Conservation (phyloP, 345 rosid species). For the Microthlaspi erraticum region DNA sequence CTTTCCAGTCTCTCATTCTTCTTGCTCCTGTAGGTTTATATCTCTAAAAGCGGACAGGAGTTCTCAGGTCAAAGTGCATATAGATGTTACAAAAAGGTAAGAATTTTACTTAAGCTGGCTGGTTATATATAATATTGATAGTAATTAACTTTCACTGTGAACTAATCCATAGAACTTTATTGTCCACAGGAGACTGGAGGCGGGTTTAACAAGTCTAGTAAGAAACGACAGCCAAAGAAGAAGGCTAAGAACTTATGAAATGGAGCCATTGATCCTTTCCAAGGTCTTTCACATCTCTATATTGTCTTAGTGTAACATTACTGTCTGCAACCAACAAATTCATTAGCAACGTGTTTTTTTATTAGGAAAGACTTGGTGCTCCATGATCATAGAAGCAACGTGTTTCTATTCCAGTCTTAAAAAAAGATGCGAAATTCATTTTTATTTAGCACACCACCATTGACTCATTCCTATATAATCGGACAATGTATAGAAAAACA, state of each 20-base stretch:
- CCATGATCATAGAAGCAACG: no score
- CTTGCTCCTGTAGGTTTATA: constrained; percentile 63
- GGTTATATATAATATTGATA: background rate
- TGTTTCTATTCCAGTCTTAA: constrained; percentile 23
- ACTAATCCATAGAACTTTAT: constrained; percentile 7
- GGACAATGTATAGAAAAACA: constrained; percentile 11
- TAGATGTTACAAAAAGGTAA: constrained; percentile 79
- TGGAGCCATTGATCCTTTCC: constrained; percentile 15
- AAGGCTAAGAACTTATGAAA: constrained; percentile 33
- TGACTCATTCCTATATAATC: constrained; percentile 33
- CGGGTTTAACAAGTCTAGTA: constrained; percentile 51
- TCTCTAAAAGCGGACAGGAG: constrained; percentile 76
- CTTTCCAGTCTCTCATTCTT: background rate
- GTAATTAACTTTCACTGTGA: background rate
- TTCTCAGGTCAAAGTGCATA: constrained; percentile 79
- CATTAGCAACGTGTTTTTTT: no score
- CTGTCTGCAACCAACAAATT: background rate
- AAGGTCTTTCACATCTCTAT: background rate
- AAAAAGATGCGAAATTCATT: background rate
- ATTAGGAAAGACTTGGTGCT: no score
- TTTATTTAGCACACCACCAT: constrained; percentile 28
- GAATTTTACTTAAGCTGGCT: constrained; percentile 21
- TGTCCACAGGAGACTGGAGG: constrained; percentile 60
- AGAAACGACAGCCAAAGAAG: constrained; percentile 53
- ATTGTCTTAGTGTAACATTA: constrained; percentile 19